Percentiles rank a stretch among this genome's conserved stretches.
These are phyloP conservation scores for Rhizodiscina lignyota DNA, from an alignment of 495 filamentous ascomycete genomes.

Conservation along the genomic window DNA sequence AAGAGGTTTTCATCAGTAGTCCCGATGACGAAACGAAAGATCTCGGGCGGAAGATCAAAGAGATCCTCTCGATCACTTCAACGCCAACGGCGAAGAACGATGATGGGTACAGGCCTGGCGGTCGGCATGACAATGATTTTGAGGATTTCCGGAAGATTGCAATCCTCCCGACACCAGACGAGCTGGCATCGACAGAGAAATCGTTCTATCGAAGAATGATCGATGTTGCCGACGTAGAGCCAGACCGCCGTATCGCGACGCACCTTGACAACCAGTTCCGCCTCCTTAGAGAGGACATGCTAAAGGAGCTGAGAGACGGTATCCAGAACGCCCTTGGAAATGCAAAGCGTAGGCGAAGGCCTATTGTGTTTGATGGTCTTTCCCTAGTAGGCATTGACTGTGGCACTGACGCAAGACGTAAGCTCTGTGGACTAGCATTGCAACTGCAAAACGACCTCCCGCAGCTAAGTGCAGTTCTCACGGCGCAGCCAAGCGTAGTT, in stretches of 20 bases:
- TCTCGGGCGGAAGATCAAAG: constrained; percentile 28
- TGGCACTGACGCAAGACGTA: constrained; percentile 5
- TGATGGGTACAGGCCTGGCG: constrained; percentile 32
- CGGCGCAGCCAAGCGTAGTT: no score
- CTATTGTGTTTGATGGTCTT: background rate
- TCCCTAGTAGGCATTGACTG: constrained; percentile 7
- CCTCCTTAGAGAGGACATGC: constrained; percentile 58
- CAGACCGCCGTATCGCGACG: constrained; percentile 23
- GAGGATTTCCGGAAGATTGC: constrained; percentile 41
- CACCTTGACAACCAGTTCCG: constrained; percentile 72
- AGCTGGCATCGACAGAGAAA: constrained; percentile 38
- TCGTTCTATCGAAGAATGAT: constrained; percentile 41
- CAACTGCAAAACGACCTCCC: constrained; percentile 28
- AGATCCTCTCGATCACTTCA: constrained; percentile 19
- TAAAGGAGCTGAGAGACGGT: constrained; percentile 47
- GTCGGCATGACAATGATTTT: constrained; percentile 67
- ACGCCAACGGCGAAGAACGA: constrained; percentile 2
- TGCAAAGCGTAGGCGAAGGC: constrained; percentile 1
- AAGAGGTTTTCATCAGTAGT: background rate
- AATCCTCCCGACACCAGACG: constrained; percentile 52
- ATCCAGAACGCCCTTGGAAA: constrained; percentile 3
- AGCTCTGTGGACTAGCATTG: constrained; percentile 7
- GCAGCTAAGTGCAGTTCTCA: no score
- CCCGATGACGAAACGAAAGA: constrained; percentile 16
- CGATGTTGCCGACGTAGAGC: constrained; percentile 20